Evolutionary conservation across 805 yeast species (phyloP).

Genomic region (Candida patagonica): DNA sequence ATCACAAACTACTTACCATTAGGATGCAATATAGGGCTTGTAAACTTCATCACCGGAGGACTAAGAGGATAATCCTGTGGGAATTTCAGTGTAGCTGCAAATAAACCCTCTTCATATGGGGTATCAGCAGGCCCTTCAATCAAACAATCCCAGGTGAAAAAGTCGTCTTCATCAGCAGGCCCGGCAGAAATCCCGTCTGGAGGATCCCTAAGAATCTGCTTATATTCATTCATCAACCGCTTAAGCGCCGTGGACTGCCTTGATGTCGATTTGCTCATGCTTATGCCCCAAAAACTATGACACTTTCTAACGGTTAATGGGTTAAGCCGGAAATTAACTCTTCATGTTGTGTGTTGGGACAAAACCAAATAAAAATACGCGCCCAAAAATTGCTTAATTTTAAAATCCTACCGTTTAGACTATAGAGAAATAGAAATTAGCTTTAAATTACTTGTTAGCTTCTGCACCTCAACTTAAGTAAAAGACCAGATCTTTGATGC

Average conservation of each 20-base stretch:
- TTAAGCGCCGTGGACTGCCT: conserved; percentile 63
- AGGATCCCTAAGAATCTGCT: conserved; percentile 73
- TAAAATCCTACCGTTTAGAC: too few species aligned
- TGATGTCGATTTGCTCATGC: not conserved
- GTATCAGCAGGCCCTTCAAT: conserved; percentile 79
- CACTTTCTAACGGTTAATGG: not conserved
- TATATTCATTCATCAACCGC: conserved; percentile 79
- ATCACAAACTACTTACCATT: conserved; percentile 35
- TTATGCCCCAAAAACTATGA: not conserved
- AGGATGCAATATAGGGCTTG: conserved; percentile 84
- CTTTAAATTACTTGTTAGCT: too few species aligned
- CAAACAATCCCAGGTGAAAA: conserved; percentile 77
- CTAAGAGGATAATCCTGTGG: conserved; percentile 75
- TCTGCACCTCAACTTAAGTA: too few species aligned
- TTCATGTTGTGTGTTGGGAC: too few species aligned
- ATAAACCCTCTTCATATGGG: conserved; percentile 81
- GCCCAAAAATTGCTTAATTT: too few species aligned
- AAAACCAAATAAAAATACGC: too few species aligned
- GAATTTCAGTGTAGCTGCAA: conserved; percentile 62
- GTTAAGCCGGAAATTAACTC: too few species aligned
- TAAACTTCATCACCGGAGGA: conserved; percentile 69
- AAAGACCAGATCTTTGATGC: too few species aligned
- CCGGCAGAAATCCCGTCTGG: conserved; percentile 97
- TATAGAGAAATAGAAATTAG: too few species aligned
- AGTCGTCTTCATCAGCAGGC: conserved; percentile 65